phyloP scores from a whole-genome alignment of 2,329 filamentous ascomycete species.

The Gaeumannomyces sp. region DNA sequence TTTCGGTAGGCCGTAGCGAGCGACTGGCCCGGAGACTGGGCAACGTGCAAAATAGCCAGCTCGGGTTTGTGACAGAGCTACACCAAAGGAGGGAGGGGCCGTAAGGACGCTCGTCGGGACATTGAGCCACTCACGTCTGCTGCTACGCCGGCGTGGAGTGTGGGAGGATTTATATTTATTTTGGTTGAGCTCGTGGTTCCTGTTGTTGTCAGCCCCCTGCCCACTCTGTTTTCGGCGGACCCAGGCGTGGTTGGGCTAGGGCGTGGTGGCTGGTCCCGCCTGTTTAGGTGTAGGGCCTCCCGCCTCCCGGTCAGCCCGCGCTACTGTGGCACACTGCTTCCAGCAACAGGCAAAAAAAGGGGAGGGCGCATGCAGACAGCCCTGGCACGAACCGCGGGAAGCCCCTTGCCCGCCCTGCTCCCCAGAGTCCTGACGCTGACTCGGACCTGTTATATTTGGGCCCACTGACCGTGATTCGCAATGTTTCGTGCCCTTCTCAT shows the following conservation, averaged over 20 bases:
- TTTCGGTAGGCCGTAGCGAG: not conserved
- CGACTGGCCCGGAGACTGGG: not conserved
- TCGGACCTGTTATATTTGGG: not conserved
- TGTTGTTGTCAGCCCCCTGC: not conserved
- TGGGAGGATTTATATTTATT: not conserved
- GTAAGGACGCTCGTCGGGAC: not conserved
- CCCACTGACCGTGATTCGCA: not conserved
- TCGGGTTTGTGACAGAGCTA: not conserved
- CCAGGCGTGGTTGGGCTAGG: not conserved
- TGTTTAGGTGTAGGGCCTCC: not conserved
- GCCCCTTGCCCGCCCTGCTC: not conserved
- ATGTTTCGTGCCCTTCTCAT: not conserved
- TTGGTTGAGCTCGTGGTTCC: not conserved
- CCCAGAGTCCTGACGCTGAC: not conserved
- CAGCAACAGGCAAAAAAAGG: not conserved
- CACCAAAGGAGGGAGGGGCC: not conserved
- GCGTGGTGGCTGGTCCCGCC: not conserved
- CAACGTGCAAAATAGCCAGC: not conserved
- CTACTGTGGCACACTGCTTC: not conserved
- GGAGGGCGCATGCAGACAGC: not conserved
- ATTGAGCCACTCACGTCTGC: not conserved
- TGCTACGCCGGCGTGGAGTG: not conserved
- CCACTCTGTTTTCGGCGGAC: not conserved
- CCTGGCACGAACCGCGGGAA: not conserved
- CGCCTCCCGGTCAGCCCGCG: not conserved